These are phyloP conservation scores for Petrea volubilis DNA, from an alignment of 257 asterid genomes.

Conservation along the genomic window DNA sequence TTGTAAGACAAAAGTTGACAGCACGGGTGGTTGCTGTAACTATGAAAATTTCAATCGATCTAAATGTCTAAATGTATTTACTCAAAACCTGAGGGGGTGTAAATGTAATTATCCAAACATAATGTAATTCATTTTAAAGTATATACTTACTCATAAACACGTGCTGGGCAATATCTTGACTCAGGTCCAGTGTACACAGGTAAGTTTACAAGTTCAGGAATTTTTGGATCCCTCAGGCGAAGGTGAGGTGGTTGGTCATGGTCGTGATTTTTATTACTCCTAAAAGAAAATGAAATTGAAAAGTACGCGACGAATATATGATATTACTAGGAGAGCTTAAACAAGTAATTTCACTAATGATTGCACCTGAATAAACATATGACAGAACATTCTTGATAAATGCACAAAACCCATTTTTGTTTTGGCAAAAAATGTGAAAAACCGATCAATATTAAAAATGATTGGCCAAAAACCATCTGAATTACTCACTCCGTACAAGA, in stretches of 20 bases:
- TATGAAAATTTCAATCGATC: too few species aligned
- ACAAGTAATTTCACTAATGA: not conserved
- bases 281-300: slow-evolving; percentile 25
- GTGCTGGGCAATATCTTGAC: slow-evolving; percentile 95
- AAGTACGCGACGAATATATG: not conserved
- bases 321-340: not conserved
- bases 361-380: not conserved
- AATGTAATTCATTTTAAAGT: not conserved
- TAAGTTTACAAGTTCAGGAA: slow-evolving; percentile 72
- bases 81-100: too few species aligned
- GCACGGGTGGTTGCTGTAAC: too few species aligned
- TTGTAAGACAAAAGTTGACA: too few species aligned
- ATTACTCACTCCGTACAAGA: not conserved
- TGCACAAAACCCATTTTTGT: not conserved
- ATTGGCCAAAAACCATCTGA: too few species aligned
- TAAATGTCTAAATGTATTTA: too few species aligned
- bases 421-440: too few species aligned
- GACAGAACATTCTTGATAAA: not conserved
- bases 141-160: slow-evolving; percentile 80
- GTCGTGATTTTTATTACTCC: slow-evolving; percentile 97
- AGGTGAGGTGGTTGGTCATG: slow-evolving; percentile 97
- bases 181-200: slow-evolving; percentile 86
- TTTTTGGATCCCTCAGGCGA: slow-evolving; percentile 62
- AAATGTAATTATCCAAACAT: too few species aligned
- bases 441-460: too few species aligned